phyloP scores from a whole-genome alignment of 805 yeast genomes.

The Nakazawaea ernobii region DNA sequence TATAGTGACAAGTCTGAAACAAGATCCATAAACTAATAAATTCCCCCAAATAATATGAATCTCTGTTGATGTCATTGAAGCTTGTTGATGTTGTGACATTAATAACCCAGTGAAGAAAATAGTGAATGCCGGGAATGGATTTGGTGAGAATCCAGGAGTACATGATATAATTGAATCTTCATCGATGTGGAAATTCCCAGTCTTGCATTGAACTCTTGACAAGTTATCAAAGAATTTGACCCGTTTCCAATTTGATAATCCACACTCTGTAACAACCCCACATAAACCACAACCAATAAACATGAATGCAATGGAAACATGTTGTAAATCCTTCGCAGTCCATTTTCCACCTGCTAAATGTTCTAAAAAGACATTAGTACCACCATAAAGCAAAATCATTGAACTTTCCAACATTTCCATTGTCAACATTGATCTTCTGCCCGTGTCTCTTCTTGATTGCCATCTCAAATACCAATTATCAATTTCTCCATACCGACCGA shows the following conservation, averaged over 20 bases:
- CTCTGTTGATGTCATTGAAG: slow-evolving; percentile 66
- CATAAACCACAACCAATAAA: slow-evolving; percentile 89
- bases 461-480: slow-evolving; percentile 27
- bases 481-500: slow-evolving; percentile 19
- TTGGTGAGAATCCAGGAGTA: slow-evolving; percentile 79
- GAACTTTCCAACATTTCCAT: slow-evolving; percentile 84
- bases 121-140: slow-evolving; percentile 90
- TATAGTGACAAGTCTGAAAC: slow-evolving; percentile 68
- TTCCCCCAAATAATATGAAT: slow-evolving; percentile 94
- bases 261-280: slow-evolving; percentile 77
- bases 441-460: slow-evolving; percentile 30
- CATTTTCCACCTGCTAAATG: slow-evolving; percentile 85
- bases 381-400: slow-evolving; percentile 81
- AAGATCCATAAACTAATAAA: slow-evolving; percentile 72
- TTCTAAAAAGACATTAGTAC: slow-evolving; percentile 85
- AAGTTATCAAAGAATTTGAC: slow-evolving; percentile 17
- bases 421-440: slow-evolving; percentile 42
- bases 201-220: slow-evolving; percentile 12
- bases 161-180: slow-evolving; percentile 20
- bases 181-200: slow-evolving; percentile 14
- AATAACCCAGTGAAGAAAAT: slow-evolving; percentile 95
- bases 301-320: slow-evolving; percentile 85
- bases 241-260: slow-evolving; percentile 54
- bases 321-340: slow-evolving; percentile 88
- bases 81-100: slow-evolving; percentile 93